These are phyloP conservation scores for Kernera saxatilis DNA, from an alignment of 345 rosid species.

Conservation along the genomic window DNA sequence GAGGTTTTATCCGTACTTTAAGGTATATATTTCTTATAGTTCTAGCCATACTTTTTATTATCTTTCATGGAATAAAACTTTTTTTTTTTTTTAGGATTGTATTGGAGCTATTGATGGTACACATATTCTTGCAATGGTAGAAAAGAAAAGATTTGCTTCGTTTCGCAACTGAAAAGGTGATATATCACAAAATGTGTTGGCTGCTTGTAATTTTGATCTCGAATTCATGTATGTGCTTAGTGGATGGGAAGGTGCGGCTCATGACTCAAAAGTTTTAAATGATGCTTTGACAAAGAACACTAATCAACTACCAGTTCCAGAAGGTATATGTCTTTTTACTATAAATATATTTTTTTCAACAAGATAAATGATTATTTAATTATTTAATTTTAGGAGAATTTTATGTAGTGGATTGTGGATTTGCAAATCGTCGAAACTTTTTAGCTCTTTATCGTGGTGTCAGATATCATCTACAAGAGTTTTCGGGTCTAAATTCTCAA, in stretches of 20 bases:
- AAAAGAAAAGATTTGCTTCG: not conserved
- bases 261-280: not conserved
- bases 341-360: no score
- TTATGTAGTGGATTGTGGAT: no score
- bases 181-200: not conserved
- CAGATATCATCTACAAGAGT: not conserved
- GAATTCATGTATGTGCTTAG: not conserved
- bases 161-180: not conserved
- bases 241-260: not conserved
- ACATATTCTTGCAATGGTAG: no score
- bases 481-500: not conserved
- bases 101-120: not conserved
- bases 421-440: not conserved
- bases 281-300: not conserved
- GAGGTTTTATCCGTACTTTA: not conserved
- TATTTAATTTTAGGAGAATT: no score
- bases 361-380: no score
- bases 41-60: no score
- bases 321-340: no score
- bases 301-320: not conserved
- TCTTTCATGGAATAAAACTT: no score
- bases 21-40: no score
- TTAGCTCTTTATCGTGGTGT: not conserved
- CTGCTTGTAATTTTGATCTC: not conserved
- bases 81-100: not conserved